phyloP scores from a whole-genome alignment of 1,284 basidiomycete species.

The Tilletia setariae region DNA sequence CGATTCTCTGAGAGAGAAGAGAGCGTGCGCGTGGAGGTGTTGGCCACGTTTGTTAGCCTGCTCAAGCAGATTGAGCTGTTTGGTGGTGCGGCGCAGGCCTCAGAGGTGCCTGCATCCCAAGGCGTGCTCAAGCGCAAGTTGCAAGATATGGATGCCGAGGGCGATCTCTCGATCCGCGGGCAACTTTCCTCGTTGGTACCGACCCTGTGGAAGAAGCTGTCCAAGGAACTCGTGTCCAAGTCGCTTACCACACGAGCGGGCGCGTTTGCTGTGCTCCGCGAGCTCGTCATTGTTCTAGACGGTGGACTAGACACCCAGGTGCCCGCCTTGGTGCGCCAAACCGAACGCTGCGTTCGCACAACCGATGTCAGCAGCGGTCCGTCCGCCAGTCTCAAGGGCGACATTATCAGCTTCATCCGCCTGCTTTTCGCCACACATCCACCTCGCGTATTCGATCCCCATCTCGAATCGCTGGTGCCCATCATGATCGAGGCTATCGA shows the following conservation, averaged over 20 bases:
- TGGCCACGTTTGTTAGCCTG: slow-evolving; percentile 76
- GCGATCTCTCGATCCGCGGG: slow-evolving; percentile 28
- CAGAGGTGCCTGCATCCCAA: slow-evolving; percentile 60
- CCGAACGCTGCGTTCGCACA: slow-evolving; percentile 54
- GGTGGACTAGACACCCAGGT: slow-evolving; percentile 76
- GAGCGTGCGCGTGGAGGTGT: slow-evolving; percentile 89
- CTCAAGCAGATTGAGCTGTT: slow-evolving; percentile 70
- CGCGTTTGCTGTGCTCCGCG: slow-evolving; percentile 74
- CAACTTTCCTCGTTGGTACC: background rate
- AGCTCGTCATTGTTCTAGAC: slow-evolving; percentile 73
- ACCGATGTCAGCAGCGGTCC: slow-evolving; percentile 48
- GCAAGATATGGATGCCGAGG: slow-evolving; percentile 34
- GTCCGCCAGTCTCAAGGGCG: slow-evolving; percentile 58
- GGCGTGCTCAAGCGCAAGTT: slow-evolving; percentile 54
- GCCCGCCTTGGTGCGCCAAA: slow-evolving; percentile 57
- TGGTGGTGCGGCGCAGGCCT: slow-evolving; percentile 60
- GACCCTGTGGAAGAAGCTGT: slow-evolving; percentile 69
- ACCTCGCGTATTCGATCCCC: slow-evolving; percentile 64
- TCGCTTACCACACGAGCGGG: slow-evolving; percentile 79
- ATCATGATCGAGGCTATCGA: slow-evolving; percentile 69
- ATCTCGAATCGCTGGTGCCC: slow-evolving; percentile 68
- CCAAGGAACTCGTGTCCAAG: slow-evolving; percentile 81
- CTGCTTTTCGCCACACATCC: slow-evolving; percentile 79
- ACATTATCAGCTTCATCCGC: slow-evolving; percentile 74
- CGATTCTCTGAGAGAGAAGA: slow-evolving; percentile 93